These are phyloP conservation scores for Yamadazyma jaroonii DNA, from an alignment of 1,139 yeast genomes.

Conservation along the genomic window DNA sequence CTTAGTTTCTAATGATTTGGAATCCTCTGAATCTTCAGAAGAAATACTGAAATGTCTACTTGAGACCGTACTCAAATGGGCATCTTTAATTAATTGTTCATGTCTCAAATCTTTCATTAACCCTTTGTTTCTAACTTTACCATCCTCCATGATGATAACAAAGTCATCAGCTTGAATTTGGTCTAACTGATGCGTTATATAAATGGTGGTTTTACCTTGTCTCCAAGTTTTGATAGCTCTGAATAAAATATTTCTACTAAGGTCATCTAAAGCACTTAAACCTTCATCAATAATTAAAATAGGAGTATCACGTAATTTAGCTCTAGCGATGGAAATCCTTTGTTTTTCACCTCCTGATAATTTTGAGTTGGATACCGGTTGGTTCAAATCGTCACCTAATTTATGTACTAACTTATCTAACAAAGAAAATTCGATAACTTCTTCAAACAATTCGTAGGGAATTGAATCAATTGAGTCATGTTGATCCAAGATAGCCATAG, in stretches of 20 bases:
- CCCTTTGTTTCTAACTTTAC: slow-evolving; percentile 41
- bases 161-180: slow-evolving; percentile 55
- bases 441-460: slow-evolving; percentile 26
- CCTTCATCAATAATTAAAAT: slow-evolving; percentile 83
- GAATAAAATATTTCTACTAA: slow-evolving; percentile 44
- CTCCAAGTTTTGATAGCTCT: slow-evolving; percentile 59
- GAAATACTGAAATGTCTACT: neutral
- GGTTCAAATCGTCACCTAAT: slow-evolving; percentile 50
- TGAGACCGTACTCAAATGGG: slow-evolving; percentile 5
- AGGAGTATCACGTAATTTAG: slow-evolving; percentile 67
- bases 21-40: slow-evolving; percentile 4
- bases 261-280: slow-evolving; percentile 71
- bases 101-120: slow-evolving; percentile 11
- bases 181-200: slow-evolving; percentile 73
- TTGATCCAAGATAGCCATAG: slow-evolving; percentile 36
- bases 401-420: slow-evolving; percentile 46
- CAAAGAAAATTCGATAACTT: slow-evolving; percentile 53
- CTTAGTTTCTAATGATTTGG: slow-evolving; percentile 1
- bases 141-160: slow-evolving; percentile 58
- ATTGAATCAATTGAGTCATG: slow-evolving; percentile 21
- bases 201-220: slow-evolving; percentile 65
- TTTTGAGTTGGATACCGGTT: slow-evolving; percentile 46
- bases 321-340: slow-evolving; percentile 79
- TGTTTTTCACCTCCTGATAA: slow-evolving; percentile 95
- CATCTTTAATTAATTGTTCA: slow-evolving; percentile 13